These are phyloP conservation scores for Decorospora gaudefroyi DNA, from an alignment of 2,329 filamentous ascomycete genomes.

Conservation along the genomic window DNA sequence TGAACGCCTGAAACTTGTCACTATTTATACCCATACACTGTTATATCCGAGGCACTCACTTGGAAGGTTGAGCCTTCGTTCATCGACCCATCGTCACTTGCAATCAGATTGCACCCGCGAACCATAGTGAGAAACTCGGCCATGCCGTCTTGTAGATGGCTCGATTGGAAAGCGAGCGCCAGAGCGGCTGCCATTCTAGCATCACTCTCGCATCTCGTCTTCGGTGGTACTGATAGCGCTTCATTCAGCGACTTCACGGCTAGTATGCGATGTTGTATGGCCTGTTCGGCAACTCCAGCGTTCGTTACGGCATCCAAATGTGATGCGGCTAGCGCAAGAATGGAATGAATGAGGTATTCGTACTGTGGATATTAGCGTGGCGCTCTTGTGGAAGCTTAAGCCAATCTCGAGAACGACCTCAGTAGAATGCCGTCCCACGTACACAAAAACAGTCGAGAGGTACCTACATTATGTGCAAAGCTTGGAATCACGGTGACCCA, in stretches of 20 bases:
- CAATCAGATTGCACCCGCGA: conserved; percentile 45
- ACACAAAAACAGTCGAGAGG: background rate
- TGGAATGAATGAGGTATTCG: conserved; percentile 71
- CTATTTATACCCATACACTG: too few relatives aligned
- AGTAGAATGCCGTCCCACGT: background rate
- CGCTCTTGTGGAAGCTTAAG: background rate
- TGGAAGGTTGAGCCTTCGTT: conserved; percentile 37
- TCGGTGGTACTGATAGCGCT: conserved; percentile 43
- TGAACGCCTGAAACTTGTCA: conserved; percentile 28
- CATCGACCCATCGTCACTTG: conserved; percentile 28
- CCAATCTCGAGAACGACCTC: background rate
- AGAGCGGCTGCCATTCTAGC: conserved; percentile 46
- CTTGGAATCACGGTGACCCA: conserved; percentile 71
- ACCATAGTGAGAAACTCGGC: conserved; percentile 48
- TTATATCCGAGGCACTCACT: too few relatives aligned
- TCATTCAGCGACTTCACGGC: conserved; percentile 59
- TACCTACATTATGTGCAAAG: conserved; percentile 66
- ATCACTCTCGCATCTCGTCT: conserved; percentile 40
- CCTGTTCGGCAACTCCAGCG: conserved; percentile 58
- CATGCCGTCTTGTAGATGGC: conserved; percentile 46
- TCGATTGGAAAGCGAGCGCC: conserved; percentile 47
- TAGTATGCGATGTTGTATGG: conserved; percentile 67
- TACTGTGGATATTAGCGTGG: conserved; percentile 51
- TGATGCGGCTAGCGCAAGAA: conserved; percentile 69
- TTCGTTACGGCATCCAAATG: conserved; percentile 60